These are phyloP conservation scores for Jacaranda mimosifolia DNA, from an alignment of 257 asterid species.

Conservation along the genomic window DNA sequence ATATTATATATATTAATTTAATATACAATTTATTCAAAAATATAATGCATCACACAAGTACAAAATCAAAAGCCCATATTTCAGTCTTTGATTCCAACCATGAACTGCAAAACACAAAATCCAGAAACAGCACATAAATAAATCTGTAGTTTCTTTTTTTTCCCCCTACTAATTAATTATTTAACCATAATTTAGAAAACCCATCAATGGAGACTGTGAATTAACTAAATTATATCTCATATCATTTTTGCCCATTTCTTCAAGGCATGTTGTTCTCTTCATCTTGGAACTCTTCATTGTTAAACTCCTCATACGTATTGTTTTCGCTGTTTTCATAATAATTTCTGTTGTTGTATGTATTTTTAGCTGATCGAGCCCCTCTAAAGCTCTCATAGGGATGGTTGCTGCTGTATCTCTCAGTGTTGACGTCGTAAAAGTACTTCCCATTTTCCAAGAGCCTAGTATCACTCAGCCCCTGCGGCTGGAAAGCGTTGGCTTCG, in stretches of 20 bases:
- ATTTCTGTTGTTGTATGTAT: slow-evolving; percentile 41
- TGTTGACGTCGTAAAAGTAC: slow-evolving; percentile 53
- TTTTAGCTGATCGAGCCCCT: slow-evolving; percentile 34
- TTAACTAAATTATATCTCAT: slow-evolving; percentile 32
- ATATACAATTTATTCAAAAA: slow-evolving; percentile 50
- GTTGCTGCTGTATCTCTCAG: slow-evolving; percentile 51
- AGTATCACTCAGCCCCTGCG: slow-evolving; percentile 93
- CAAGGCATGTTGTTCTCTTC: slow-evolving; percentile 64
- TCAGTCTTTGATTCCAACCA: slow-evolving; percentile 12
- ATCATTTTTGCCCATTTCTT: slow-evolving; percentile 18
- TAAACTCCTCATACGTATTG: slow-evolving; percentile 32
- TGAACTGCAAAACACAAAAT: slow-evolving; percentile 24
- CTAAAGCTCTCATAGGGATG: slow-evolving; percentile 58
- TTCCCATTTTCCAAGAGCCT: slow-evolving; percentile 73
- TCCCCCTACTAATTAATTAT: slow-evolving; percentile 17
- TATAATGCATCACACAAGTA: slow-evolving; percentile 22
- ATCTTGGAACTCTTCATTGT: slow-evolving; percentile 48
- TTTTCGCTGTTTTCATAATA: slow-evolving; percentile 39
- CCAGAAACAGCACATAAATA: slow-evolving; percentile 39
- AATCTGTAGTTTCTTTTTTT: slow-evolving; percentile 43
- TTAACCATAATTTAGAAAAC: slow-evolving; percentile 43
- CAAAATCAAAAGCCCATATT: slow-evolving; percentile 40
- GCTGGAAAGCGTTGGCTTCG: slow-evolving; percentile 42
- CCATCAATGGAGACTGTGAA: slow-evolving; percentile 34
- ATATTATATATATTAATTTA: neutral